phyloP scores from a whole-genome alignment of 176 grass and related monocot genomes.

The Elymus sibiricus region DNA sequence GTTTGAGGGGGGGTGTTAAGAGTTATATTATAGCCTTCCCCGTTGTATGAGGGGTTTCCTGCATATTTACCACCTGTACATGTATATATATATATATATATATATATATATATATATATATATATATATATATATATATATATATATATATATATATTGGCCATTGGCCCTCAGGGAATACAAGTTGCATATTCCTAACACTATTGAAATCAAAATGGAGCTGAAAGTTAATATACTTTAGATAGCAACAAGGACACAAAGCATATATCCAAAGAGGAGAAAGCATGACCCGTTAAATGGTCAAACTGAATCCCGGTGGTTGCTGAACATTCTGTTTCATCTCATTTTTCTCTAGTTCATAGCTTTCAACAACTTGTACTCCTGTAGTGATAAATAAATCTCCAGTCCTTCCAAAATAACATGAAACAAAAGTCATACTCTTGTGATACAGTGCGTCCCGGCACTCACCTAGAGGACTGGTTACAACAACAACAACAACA shows the following conservation, averaged over 20 bases:
- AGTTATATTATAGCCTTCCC: too few species aligned
- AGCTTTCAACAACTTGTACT: background rate
- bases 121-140: too few species aligned
- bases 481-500: too few species aligned
- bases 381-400: background rate
- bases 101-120: too few species aligned
- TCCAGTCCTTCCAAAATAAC: background rate
- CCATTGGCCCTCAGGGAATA: too few species aligned
- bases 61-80: too few species aligned
- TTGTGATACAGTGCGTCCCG: background rate
- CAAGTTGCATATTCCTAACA: too few species aligned
- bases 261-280: background rate
- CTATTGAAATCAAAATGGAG: background rate
- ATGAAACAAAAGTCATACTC: background rate
- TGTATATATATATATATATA: too few species aligned
- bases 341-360: background rate
- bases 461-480: background rate
- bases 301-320: background rate
- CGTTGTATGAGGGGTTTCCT: too few species aligned
- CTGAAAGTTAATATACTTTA: background rate
- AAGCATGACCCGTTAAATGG: background rate
- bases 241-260: background rate
- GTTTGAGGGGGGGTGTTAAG: too few species aligned
- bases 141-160: too few species aligned
- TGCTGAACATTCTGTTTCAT: background rate